Conservation (phyloP, 257 asterid species). For the Salvia miltiorrhiza region DNA sequence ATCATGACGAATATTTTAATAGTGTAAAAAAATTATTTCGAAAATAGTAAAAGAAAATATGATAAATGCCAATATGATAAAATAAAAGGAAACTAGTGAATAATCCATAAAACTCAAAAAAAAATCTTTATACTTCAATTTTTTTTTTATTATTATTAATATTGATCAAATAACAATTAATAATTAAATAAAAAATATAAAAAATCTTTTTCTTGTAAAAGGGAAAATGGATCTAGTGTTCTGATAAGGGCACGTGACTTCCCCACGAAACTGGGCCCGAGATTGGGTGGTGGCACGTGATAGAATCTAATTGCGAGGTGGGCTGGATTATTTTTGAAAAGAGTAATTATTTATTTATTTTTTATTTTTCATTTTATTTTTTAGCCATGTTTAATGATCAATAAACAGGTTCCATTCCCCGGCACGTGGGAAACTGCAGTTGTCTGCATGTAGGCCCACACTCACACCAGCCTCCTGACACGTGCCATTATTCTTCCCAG, state of each 20-base stretch:
- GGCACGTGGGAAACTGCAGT: constrained; percentile 43
- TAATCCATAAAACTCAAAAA: no score
- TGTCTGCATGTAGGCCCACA: constrained; percentile 19
- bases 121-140: no score
- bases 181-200: no score
- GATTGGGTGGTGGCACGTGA: constrained; percentile 43
- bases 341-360: not conserved
- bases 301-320: constrained; percentile 23
- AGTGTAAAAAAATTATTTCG: no score
- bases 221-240: not conserved
- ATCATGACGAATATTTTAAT: no score
- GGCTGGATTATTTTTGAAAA: constrained; percentile 14
- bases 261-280: not conserved
- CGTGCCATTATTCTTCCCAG: constrained; percentile 33
- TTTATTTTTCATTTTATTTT: no score
- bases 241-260: constrained; percentile 39
- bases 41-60: no score
- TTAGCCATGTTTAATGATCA: constrained; percentile 27
- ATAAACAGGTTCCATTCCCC: constrained; percentile 38
- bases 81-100: no score
- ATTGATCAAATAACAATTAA: no score
- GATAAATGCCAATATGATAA: no score
- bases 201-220: not conserved
- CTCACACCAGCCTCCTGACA: constrained; percentile 38
- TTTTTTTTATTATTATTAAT: no score